A percentile compares a stretch with the other conserved stretches of the same genome.
phyloP scores from a whole-genome alignment of 495 filamentous ascomycete species.

The Pyrenula massariospora region DNA sequence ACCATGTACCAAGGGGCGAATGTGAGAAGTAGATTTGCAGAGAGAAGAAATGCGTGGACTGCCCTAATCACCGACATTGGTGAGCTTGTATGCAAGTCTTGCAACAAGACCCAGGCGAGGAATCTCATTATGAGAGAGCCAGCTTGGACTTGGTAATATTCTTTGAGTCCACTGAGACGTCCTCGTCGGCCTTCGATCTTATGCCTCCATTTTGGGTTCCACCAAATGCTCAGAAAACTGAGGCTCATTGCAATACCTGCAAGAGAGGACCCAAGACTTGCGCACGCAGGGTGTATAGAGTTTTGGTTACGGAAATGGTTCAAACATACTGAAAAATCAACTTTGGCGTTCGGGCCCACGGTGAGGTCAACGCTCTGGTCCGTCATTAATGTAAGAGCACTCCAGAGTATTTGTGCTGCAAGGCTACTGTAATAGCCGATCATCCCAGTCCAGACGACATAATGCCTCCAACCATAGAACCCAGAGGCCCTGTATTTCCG shows the following conservation, averaged over 20 bases:
- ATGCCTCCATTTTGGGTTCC: slow-evolving; percentile 61
- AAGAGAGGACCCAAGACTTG: not conserved
- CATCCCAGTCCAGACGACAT: slow-evolving; percentile 31
- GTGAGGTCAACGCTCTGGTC: not conserved
- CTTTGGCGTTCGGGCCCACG: not conserved
- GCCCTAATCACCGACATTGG: not conserved
- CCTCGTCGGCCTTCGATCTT: slow-evolving; percentile 50
- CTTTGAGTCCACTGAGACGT: slow-evolving; percentile 49
- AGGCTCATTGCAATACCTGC: slow-evolving; percentile 36
- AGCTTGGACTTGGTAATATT: slow-evolving; percentile 60
- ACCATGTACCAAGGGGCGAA: not conserved
- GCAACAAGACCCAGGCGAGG: slow-evolving; percentile 37
- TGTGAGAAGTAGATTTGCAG: not conserved
- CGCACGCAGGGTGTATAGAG: not conserved
- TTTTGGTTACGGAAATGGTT: not conserved
- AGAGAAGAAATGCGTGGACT: not conserved
- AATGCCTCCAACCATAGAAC: slow-evolving; percentile 38
- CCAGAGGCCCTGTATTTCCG: slow-evolving; percentile 15
- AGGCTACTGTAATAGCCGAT: slow-evolving; percentile 41
- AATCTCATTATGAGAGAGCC: slow-evolving; percentile 47
- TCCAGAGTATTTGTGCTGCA: slow-evolving; percentile 30
- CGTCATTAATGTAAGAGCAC: not conserved
- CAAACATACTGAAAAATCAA: not conserved
- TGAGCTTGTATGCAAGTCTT: slow-evolving; percentile 28
- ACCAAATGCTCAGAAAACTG: slow-evolving; percentile 53